Evolutionary conservation across 345 rosid species (phyloP), one percentile per base, ranked within the genome.

Genomic region (Eucalyptus sideroxylon): DNA sequence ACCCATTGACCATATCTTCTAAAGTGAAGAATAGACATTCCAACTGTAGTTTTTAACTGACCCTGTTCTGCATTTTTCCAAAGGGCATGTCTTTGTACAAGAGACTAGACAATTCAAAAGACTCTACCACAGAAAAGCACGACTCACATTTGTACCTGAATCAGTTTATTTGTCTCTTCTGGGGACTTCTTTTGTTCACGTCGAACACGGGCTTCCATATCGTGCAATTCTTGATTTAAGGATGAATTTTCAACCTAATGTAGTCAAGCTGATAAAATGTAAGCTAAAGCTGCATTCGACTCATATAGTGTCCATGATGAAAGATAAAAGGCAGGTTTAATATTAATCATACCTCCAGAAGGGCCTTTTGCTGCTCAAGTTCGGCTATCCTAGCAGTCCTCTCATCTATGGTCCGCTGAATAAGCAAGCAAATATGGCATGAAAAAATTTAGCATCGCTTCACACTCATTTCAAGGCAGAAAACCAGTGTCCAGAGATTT

Each of bases 141-240:
- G 21, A 86, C 72, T 65, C 81, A 49, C 72, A 81, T 81, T 51
- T 80, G 80, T 95, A 98, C 99, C 99, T 97, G 99, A 92, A 97
- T 91, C 91, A 93, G 91, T 94, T 97, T 98, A 93, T 93, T 98
- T 93, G 99, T 96, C 89, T 98, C 99, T 82, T 98, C 99, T 37
- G 98, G 94, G 42, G 95, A 83, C 91, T 97, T 98, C 96, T 96
- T 98, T 92, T 96, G 98, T 91, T 95, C 99, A 86, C 94, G 98
- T 87, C 98, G 98, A 89, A 93, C 95, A 88, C 95, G 98, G 90
- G 94, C 94, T 93, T 96, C 98, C 98, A 95, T 94, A 90, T 98
- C 99, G 90, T 98, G 99, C 92, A 98, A 92, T 93, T 98, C 99
- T 96, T 98, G 99, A 92, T 93, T 96, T 85, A 96, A 89, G 86